Percentiles rank a stretch among this genome's conserved stretches.
phyloP scores from a whole-genome alignment of 495 filamentous ascomycete species.

The Penicillium coprophilum region DNA sequence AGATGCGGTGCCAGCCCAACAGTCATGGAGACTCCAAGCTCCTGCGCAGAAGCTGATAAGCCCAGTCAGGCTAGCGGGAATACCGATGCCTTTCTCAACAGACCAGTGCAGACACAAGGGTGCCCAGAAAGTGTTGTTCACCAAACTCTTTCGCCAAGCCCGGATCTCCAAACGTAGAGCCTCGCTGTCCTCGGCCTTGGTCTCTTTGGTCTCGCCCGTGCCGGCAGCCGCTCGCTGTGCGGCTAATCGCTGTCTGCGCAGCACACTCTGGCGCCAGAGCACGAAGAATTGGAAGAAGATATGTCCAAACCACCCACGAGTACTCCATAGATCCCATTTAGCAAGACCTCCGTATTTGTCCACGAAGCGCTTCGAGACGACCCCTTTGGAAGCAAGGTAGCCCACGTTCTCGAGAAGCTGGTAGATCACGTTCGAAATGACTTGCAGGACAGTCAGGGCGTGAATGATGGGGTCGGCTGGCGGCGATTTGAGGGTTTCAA shows the following conservation, averaged over 20 bases:
- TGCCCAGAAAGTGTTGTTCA: constrained; percentile 56
- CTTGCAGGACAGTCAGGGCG: constrained; percentile 63
- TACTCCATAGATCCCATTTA: constrained; percentile 69
- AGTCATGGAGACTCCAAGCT: constrained; percentile 40
- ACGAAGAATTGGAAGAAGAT: constrained; percentile 72
- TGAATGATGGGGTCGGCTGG: constrained; percentile 47
- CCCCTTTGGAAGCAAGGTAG: constrained; percentile 67
- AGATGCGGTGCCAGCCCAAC: constrained; percentile 41
- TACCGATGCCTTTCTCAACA: constrained; percentile 66
- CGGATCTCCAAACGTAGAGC: constrained; percentile 42
- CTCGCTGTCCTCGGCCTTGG: constrained; percentile 39
- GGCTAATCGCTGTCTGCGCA: constrained; percentile 32
- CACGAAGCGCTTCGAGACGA: constrained; percentile 46
- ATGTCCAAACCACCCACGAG: constrained; percentile 75
- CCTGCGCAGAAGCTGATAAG: constrained; percentile 62
- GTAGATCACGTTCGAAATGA: constrained; percentile 63
- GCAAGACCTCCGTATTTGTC: constrained; percentile 55
- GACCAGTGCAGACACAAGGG: constrained; percentile 80
- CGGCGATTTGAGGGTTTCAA: constrained; percentile 49
- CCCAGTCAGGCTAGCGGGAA: constrained; percentile 65
- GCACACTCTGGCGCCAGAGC: constrained; percentile 52
- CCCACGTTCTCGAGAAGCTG: constrained; percentile 83
- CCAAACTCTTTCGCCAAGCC: constrained; percentile 46
- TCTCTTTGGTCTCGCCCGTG: constrained; percentile 22
- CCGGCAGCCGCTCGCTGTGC: constrained; percentile 19